phyloP scores from a whole-genome alignment of 768 basidiomycete genomes.

The Nidularia pulvinata region DNA sequence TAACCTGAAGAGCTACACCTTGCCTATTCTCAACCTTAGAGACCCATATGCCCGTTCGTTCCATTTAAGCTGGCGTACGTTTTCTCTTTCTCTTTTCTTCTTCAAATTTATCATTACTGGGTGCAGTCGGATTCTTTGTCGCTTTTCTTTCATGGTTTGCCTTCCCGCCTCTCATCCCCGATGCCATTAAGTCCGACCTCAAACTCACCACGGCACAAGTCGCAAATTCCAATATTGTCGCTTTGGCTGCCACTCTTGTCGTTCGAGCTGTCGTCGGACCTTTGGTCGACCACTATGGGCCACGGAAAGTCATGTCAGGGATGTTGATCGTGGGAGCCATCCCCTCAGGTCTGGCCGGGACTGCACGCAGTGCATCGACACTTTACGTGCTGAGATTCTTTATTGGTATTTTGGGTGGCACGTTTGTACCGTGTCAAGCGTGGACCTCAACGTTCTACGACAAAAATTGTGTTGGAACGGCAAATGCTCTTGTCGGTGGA shows the following conservation, averaged over 20 bases:
- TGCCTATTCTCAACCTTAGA: constrained; percentile 48
- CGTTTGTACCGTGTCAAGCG: constrained; percentile 61
- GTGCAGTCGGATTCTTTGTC: constrained; percentile 44
- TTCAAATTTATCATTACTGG: not conserved
- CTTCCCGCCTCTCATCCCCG: constrained; percentile 59
- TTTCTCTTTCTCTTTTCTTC: not conserved
- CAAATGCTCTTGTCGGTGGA: constrained; percentile 56
- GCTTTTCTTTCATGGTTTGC: constrained; percentile 56
- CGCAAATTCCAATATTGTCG: constrained; percentile 49
- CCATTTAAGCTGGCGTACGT: constrained; percentile 37
- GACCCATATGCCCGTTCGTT: constrained; percentile 49
- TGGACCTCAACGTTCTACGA: constrained; percentile 67
- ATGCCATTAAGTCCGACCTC: constrained; percentile 53
- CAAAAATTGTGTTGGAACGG: constrained; percentile 36
- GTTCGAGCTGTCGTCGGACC: constrained; percentile 50
- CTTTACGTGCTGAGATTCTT: constrained; percentile 53
- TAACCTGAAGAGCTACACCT: constrained; percentile 50
- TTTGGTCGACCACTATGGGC: constrained; percentile 49
- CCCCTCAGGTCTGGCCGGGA: constrained; percentile 58
- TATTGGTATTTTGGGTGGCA: constrained; percentile 59
- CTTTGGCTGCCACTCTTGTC: constrained; percentile 44
- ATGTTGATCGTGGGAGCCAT: constrained; percentile 55
- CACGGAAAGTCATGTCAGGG: constrained; percentile 53
- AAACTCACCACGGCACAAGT: constrained; percentile 44
- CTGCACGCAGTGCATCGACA: constrained; percentile 28